Evolutionary conservation across 345 rosid genomes (phyloP), one percentile per base, ranked within the genome.

Genomic region (Hibiscus mutabilis): DNA sequence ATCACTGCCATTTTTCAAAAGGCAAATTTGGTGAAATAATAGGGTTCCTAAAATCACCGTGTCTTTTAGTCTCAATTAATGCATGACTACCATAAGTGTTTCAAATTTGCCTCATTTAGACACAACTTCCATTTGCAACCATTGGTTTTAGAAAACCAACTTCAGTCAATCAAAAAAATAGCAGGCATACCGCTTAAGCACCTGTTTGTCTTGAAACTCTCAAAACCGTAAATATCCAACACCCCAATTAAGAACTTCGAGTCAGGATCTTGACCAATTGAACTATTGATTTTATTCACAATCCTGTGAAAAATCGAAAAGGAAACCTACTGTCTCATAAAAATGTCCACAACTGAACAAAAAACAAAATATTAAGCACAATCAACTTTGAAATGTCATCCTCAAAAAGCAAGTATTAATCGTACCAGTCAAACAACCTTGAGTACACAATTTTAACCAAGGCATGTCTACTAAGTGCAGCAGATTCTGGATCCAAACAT

Each of bases 131-230:
- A 53, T 47, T 69, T 73, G 9, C 66, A 70, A 61, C 73, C 42
- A 49, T 60, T 71, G 75, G 79, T 63, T 72, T 73, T 11, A 12
- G 52, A 65, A 13, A 65, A 49, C 71, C 71, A 67, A 49, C 65
- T 40, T 69, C n/a, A 18, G 18, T 19, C 31, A 29, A 51, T 72
- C 63, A 44, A 65, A 75, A 76, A 79, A 75, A 85, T 77, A 75
- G 84, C 78, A 81, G 82, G 91, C 88, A 82, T 86, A 85, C 86
- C 84, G 56, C 82, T 83, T 75, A 88, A 86, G 95, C 90, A 95
- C 99, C 99, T 95, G 93, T 95, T 95, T 83, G 97, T 92, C 90
- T 92, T 90, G 93, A 95, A 95, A 91, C 97, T 95, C 90, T 95
- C 99, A 79, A 95, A 95, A 74, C 99, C 98, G 84, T 95, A 95